Conservation (phyloP, 1,284 basidiomycete genomes). For the Cystobasidium slooffiae region DNA sequence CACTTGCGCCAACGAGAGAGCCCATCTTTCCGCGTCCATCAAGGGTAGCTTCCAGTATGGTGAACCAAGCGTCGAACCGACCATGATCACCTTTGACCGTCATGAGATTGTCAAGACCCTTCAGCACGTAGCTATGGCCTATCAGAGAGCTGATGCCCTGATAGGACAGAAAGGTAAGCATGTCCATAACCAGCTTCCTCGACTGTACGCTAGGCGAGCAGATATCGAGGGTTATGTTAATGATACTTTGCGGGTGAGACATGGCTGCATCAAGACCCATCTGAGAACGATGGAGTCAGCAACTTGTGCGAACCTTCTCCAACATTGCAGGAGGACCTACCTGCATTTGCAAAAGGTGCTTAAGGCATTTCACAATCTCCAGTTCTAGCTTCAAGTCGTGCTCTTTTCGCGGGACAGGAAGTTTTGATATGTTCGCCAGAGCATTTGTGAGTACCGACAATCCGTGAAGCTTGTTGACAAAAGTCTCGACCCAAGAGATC, state of each 20-base stretch:
- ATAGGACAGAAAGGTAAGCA: slow-evolving; percentile 64
- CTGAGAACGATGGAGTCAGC: slow-evolving; percentile 57
- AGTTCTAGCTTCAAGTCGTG: slow-evolving; percentile 76
- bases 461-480: slow-evolving; percentile 77
- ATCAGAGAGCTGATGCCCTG: slow-evolving; percentile 56
- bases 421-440: slow-evolving; percentile 73
- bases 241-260: slow-evolving; percentile 75
- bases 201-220: slow-evolving; percentile 81
- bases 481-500: slow-evolving; percentile 67
- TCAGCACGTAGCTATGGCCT: slow-evolving; percentile 61
- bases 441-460: slow-evolving; percentile 83
- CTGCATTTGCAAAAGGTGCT: slow-evolving; percentile 77
- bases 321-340: slow-evolving; percentile 59
- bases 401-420: slow-evolving; percentile 64
- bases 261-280: slow-evolving; percentile 77
- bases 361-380: slow-evolving; percentile 86
- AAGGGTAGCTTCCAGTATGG: slow-evolving; percentile 75
- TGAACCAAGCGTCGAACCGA: slow-evolving; percentile 88
- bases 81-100: slow-evolving; percentile 64
- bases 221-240: slow-evolving; percentile 80
- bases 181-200: slow-evolving; percentile 78
- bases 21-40: slow-evolving; percentile 92
- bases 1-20: slow-evolving; percentile 88
- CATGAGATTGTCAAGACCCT: slow-evolving; percentile 61
- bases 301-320: too few species aligned